Percentiles rank a stretch among this genome's conserved stretches.
phyloP scores from a whole-genome alignment of 2,329 filamentous ascomycete species.

The Knufia fluminis region DNA sequence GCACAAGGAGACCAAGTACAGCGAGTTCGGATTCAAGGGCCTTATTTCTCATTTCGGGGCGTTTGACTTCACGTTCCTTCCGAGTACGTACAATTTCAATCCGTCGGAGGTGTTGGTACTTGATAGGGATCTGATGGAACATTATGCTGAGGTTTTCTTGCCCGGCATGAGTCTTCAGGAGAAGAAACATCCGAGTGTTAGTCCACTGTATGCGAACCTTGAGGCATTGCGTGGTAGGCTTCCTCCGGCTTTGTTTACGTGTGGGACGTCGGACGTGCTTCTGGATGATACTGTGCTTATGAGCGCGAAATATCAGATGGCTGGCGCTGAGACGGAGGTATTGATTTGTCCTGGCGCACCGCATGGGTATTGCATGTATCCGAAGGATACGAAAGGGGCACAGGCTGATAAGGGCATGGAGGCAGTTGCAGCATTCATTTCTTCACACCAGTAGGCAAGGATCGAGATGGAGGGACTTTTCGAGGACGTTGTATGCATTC shows the following conservation, averaged over 20 bases:
- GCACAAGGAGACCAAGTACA: conserved; percentile 24
- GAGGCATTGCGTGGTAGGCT: conserved; percentile 27
- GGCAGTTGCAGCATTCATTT: conserved; percentile 18
- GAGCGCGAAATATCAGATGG: conserved; percentile 46
- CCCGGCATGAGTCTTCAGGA: conserved; percentile 36
- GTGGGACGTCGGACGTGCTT: conserved; percentile 46
- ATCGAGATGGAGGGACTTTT: not conserved
- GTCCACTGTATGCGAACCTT: conserved; percentile 44
- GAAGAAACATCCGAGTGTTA: conserved; percentile 38
- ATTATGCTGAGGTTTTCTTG: conserved; percentile 40
- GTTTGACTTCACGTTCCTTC: conserved; percentile 39
- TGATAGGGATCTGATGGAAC: conserved; percentile 37
- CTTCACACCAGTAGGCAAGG: conserved; percentile 6
- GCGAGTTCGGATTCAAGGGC: conserved; percentile 37
- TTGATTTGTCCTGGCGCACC: conserved; percentile 46
- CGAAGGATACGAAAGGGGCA: conserved; percentile 15
- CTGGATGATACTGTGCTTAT: conserved; percentile 46
- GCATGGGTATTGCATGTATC: conserved; percentile 37
- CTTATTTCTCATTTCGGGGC: conserved; percentile 46
- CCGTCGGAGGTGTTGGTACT: conserved; percentile 34
- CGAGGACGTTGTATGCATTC: not conserved
- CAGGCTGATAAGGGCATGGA: conserved; percentile 19
- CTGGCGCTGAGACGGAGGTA: conserved; percentile 41
- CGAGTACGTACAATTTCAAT: conserved; percentile 36
- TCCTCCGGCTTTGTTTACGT: conserved; percentile 47